These are phyloP conservation scores for Aspergillus fumigatiaffinis DNA, from an alignment of 2,329 filamentous ascomycete species.

Conservation along the genomic window DNA sequence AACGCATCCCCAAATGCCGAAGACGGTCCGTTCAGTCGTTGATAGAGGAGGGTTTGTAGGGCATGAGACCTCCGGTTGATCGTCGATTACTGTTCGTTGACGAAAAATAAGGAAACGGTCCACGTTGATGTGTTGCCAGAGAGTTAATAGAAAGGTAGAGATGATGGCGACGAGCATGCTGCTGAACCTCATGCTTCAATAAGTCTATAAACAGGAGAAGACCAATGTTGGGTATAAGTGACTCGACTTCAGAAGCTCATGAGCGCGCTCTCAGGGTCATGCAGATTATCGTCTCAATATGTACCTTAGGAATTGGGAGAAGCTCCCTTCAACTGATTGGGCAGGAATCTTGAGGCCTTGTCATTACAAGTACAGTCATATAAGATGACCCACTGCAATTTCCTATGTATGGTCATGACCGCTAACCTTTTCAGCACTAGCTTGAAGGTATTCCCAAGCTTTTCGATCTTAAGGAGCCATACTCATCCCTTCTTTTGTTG, in stretches of 20 bases:
- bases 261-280: no score
- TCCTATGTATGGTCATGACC: no score
- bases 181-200: not conserved
- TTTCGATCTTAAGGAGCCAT: no score
- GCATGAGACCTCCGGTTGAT: not conserved
- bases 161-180: not conserved
- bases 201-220: not conserved
- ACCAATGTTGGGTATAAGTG: not conserved
- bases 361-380: no score
- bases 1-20: conserved; percentile 6
- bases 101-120: not conserved
- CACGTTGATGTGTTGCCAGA: conserved; percentile 4
- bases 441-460: no score
- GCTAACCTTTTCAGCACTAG: no score
- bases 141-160: not conserved
- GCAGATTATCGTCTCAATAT: no score
- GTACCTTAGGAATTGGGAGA: no score
- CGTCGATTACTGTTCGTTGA: conserved; percentile 2
- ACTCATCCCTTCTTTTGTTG: no score
- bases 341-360: no score
- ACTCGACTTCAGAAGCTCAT: not conserved
- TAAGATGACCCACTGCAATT: no score
- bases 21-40: conserved; percentile 9
- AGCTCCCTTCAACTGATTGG: no score
- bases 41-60: conserved; percentile 2